Evolutionary conservation across 192 early-diverging fungal genomes (phyloP), one percentile per base, ranked within the genome.

Genomic region (Tieghemiomyces parasiticus): DNA sequence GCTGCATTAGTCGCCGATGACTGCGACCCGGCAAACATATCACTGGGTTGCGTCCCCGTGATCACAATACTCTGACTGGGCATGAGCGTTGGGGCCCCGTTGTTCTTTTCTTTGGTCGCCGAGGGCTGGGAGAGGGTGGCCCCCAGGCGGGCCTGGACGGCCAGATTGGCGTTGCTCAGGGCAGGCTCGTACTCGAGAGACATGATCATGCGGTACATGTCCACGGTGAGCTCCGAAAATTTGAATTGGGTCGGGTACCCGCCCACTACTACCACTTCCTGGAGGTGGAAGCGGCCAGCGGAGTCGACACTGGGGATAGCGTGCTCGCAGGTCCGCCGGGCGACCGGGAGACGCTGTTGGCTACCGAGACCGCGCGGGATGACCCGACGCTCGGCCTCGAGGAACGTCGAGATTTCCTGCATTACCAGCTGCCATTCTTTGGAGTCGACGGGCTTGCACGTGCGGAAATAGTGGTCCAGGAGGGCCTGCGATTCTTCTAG

Each of bases 171-270:
- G 47, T 71, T 69, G 14, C 61, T 44, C 19, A 65, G 62, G 4
- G 61, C n/a, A 30, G 70, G 66, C 60, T 74, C 66, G 50, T 72
- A 67, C 61, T 76, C 95, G n/a, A 99, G 79, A 33, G 89, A 85
- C 64, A 97, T 94, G 29, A 95, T 67, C 64, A 99, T 88, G 35
- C 92, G 85, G 71, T 92, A 94, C 91, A 97, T 92, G 61, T 99
- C 95, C 47, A 96, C 72, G 0, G 91, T 95, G 34, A 97, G 75
- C 68, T 97, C 93, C 0, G 93, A 93, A 67, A 98, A 98, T 62
- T 97, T 96, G 69, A 95, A 93, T 71, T 98, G 93, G 45, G 88
- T 90, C 44, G 89, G 88, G 59, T 87, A 85, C 67, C 93, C 97
- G 28, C 95, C 93, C 46, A 96, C 92, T 34, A 98, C 73, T 48